Percentiles rank a stretch among this genome's conserved stretches.
Conservation (phyloP, 2,329 filamentous ascomycete genomes). For the Penicillium polonicum region DNA sequence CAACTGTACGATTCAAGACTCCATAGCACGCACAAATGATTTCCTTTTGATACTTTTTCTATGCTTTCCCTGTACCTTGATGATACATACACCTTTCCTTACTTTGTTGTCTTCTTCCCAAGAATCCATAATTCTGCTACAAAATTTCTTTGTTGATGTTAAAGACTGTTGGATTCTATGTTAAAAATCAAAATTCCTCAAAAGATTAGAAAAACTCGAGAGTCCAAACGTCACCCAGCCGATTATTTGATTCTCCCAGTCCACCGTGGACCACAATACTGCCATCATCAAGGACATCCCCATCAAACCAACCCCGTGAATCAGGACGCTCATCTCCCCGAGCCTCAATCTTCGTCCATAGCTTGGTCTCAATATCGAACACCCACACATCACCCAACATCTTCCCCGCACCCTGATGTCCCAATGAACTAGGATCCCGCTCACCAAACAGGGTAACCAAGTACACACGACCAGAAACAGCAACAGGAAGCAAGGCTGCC, state of each 20-base stretch:
- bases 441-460: slow-evolving; percentile 57
- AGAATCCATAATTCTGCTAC: slow-evolving; percentile 19
- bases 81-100: slow-evolving; percentile 14
- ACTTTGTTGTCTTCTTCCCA: slow-evolving; percentile 9
- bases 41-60: slow-evolving; percentile 7
- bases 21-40: slow-evolving; percentile 25
- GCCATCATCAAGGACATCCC: slow-evolving; percentile 41
- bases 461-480: slow-evolving; percentile 33
- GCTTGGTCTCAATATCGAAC: slow-evolving; percentile 38
- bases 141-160: slow-evolving; percentile 9
- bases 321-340: slow-evolving; percentile 33
- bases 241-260: slow-evolving; percentile 52
- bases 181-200: too few species aligned
- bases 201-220: slow-evolving; percentile 30
- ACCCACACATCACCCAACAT: slow-evolving; percentile 56
- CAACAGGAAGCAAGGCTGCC: slow-evolving; percentile 45
- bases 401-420: slow-evolving; percentile 57
- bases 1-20: slow-evolving; percentile 23
- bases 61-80: slow-evolving; percentile 23
- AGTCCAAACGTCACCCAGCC: slow-evolving; percentile 53
- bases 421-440: slow-evolving; percentile 52
- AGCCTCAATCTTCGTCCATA: slow-evolving; percentile 36
- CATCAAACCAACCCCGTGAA: slow-evolving; percentile 56
- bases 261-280: slow-evolving; percentile 52
- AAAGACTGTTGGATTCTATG: background rate